Conservation (phyloP, 2,329 filamentous ascomycete species). For the Diplodia intermedia region DNA sequence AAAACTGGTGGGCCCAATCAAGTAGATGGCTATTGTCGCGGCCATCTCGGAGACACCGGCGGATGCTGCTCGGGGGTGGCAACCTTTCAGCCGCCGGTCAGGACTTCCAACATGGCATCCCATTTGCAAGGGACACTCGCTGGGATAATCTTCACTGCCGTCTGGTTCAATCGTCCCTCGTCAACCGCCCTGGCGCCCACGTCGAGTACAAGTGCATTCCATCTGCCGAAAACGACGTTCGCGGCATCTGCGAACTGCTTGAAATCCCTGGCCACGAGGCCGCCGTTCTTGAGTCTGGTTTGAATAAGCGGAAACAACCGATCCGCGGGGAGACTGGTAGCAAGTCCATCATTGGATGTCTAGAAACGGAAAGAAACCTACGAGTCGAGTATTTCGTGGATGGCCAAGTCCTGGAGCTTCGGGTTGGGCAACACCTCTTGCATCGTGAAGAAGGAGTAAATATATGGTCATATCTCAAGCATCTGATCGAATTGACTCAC, state of each 20-base stretch:
- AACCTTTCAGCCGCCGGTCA: not conserved
- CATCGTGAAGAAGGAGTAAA: slow-evolving; percentile 40
- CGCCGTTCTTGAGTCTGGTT: slow-evolving; percentile 57
- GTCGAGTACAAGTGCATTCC: slow-evolving; percentile 1
- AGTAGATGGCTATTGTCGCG: slow-evolving; percentile 62
- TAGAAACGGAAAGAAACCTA: slow-evolving; percentile 57
- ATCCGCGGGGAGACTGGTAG: slow-evolving; percentile 61
- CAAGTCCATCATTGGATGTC: slow-evolving; percentile 76
- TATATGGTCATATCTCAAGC: slow-evolving; percentile 51
- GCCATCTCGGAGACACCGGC: not conserved
- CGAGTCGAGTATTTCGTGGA: slow-evolving; percentile 46
- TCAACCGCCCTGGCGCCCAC: not conserved
- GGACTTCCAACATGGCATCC: not conserved
- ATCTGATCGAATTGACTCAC: slow-evolving; percentile 43
- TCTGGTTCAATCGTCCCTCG: not conserved
- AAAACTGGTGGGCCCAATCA: slow-evolving; percentile 77
- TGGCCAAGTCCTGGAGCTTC: slow-evolving; percentile 41
- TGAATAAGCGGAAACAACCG: slow-evolving; percentile 39
- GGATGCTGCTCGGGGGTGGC: too few species aligned
- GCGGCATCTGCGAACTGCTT: slow-evolving; percentile 43
- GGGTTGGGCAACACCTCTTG: slow-evolving; percentile 41
- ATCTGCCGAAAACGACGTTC: not conserved
- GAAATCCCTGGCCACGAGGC: slow-evolving; percentile 46
- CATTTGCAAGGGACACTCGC: not conserved
- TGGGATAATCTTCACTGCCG: not conserved